These are phyloP conservation scores for Sporothrix euskadiensis DNA, from an alignment of 2,329 filamentous ascomycete genomes.

Conservation along the genomic window DNA sequence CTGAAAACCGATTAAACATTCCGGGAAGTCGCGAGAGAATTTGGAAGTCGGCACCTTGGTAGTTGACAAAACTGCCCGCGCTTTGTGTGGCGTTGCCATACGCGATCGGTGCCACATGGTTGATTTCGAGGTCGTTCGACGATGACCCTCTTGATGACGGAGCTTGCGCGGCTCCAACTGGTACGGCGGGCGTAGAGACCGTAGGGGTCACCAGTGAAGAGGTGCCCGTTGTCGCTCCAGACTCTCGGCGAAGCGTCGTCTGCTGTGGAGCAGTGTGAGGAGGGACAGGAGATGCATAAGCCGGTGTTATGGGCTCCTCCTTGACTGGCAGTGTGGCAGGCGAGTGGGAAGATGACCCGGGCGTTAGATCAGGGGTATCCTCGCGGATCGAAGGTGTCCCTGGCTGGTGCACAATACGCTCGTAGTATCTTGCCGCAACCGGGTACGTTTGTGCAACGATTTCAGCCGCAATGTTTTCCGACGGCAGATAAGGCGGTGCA, in stretches of 20 bases:
- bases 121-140: conserved; percentile 50
- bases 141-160: neutral
- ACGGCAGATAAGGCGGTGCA: neutral
- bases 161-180: neutral
- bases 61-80: conserved; percentile 45
- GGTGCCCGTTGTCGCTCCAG: neutral
- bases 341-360: conserved; percentile 18
- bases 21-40: conserved; percentile 52
- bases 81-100: neutral
- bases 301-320: conserved; percentile 22
- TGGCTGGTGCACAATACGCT: neutral
- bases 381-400: conserved; percentile 16
- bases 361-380: conserved; percentile 23
- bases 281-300: conserved; percentile 28
- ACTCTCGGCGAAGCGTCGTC: neutral
- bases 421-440: neutral
- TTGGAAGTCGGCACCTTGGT: conserved; percentile 44
- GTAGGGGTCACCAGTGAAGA: neutral
- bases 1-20: conserved; percentile 42
- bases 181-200: neutral
- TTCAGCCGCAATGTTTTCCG: neutral
- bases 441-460: neutral
- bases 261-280: conserved; percentile 33
- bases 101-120: conserved; percentile 50
- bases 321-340: neutral